Conservation (phyloP, 805 yeast genomes). For the Phaffomyces thermotolerans region DNA sequence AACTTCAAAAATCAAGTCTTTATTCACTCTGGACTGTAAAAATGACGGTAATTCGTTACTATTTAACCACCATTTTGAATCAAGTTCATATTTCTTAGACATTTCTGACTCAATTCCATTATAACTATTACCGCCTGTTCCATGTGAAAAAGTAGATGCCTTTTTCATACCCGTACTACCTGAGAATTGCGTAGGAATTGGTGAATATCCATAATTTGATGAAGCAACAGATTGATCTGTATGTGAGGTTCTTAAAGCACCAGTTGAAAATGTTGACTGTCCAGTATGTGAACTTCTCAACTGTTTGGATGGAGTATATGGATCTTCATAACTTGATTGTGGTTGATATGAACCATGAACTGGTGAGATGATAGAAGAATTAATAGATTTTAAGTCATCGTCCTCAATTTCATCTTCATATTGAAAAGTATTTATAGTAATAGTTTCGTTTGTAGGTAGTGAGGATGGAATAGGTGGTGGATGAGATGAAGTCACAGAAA, state of each 20-base stretch:
- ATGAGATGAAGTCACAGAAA: slow-evolving; percentile 1
- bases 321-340: neutral
- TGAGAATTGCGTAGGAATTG: slow-evolving; percentile 6
- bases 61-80: slow-evolving; percentile 60
- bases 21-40: slow-evolving; percentile 33
- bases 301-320: slow-evolving; percentile 3
- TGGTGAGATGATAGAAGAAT: slow-evolving; percentile 2
- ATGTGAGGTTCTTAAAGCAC: slow-evolving; percentile 4
- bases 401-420: neutral
- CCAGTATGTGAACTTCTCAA: slow-evolving; percentile 7
- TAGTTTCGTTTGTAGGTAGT: neutral
- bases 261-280: neutral
- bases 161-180: slow-evolving; percentile 5
- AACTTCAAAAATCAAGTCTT: slow-evolving; percentile 54
- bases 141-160: slow-evolving; percentile 16
- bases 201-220: slow-evolving; percentile 3
- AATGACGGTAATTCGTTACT: slow-evolving; percentile 45
- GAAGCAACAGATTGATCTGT: slow-evolving; percentile 3
- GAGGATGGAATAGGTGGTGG: slow-evolving; percentile 7
- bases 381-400: slow-evolving; percentile 1
- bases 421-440: neutral
- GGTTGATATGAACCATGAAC: neutral
- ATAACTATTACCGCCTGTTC: neutral
- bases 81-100: slow-evolving; percentile 21
- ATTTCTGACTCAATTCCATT: neutral